A percentile compares a stretch with the other conserved stretches of the same genome.
Conservation (phyloP, 2,329 filamentous ascomycete species). For the Fusarium caatingaense region DNA sequence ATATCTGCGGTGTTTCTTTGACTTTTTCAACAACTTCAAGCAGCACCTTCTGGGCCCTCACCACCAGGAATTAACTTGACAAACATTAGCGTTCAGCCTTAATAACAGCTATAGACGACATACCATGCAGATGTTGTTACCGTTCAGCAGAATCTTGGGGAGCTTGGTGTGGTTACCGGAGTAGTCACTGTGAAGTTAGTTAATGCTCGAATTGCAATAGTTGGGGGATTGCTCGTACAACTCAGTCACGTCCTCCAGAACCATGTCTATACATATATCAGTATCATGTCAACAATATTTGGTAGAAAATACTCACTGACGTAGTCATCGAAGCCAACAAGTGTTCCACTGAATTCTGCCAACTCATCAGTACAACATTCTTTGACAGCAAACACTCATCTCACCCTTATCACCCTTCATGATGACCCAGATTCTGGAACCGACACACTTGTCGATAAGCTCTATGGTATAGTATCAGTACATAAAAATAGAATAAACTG, state of each 20-base stretch:
- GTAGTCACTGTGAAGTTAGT: conserved; percentile 78
- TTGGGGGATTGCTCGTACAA: conserved; percentile 69
- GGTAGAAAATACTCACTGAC: conserved; percentile 80
- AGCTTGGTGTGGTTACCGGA: conserved; percentile 88
- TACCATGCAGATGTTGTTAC: conserved; percentile 99
- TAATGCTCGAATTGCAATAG: background rate
- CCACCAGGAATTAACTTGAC: conserved; percentile 81
- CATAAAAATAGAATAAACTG: background rate
- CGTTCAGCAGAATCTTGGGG: conserved; percentile 93
- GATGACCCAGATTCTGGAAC: conserved; percentile 96
- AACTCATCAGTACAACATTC: conserved; percentile 26
- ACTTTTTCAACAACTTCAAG: conserved; percentile 21
- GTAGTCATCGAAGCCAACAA: conserved; percentile 98
- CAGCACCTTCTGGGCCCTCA: conserved; percentile 69
- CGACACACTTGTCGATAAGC: conserved; percentile 98
- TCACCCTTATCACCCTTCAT: conserved; percentile 99
- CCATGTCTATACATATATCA: conserved; percentile 79
- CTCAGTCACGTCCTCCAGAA: conserved; percentile 95
- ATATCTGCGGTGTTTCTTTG: conserved; percentile 19
- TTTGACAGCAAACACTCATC: conserved; percentile 2
- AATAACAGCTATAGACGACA: conserved; percentile 35
- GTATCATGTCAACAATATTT: background rate
- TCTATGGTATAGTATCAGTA: conserved; percentile 65
- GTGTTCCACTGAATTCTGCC: conserved; percentile 91
- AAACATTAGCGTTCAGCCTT: conserved; percentile 13